phyloP scores from a whole-genome alignment of 495 filamentous ascomycete species.

The Evansstolkia leycettana region DNA sequence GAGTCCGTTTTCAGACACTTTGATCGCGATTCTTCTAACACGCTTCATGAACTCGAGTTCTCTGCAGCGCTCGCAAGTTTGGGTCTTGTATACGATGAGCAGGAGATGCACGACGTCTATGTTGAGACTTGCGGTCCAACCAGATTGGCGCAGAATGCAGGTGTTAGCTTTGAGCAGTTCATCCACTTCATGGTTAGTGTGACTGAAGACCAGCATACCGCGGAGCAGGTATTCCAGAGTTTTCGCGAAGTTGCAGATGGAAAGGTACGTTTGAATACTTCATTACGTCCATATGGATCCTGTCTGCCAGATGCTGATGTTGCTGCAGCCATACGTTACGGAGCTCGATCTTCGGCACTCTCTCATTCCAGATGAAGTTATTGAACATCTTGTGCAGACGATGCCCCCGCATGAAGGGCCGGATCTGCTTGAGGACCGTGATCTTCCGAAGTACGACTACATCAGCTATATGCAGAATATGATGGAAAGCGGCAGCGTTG shows the following conservation, averaged over 20 bases:
- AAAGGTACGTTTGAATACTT: slow-evolving; percentile 42
- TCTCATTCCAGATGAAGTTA: slow-evolving; percentile 87
- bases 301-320: slow-evolving; percentile 5
- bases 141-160: slow-evolving; percentile 28
- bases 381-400: slow-evolving; percentile 77
- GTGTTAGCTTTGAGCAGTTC: slow-evolving; percentile 95
- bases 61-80: slow-evolving; percentile 86
- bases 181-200: slow-evolving; percentile 98
- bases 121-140: slow-evolving; percentile 52
- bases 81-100: slow-evolving; percentile 85
- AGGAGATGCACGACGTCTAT: slow-evolving; percentile 93
- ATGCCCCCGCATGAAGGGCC: slow-evolving; percentile 74
- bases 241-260: slow-evolving; percentile 97
- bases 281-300: background rate
- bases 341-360: slow-evolving; percentile 92
- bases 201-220: slow-evolving; percentile 96
- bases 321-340: slow-evolving; percentile 72
- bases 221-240: slow-evolving; percentile 93
- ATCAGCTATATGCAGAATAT: slow-evolving; percentile 84
- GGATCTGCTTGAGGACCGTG: slow-evolving; percentile 65
- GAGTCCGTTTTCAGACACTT: slow-evolving; percentile 97
- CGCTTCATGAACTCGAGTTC: slow-evolving; percentile 88
- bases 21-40: slow-evolving; percentile 84
- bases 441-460: slow-evolving; percentile 77
- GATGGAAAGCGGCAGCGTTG: slow-evolving; percentile 23